Conservation (phyloP, 202 grass and related monocot genomes). For the Digitaria exilis region DNA sequence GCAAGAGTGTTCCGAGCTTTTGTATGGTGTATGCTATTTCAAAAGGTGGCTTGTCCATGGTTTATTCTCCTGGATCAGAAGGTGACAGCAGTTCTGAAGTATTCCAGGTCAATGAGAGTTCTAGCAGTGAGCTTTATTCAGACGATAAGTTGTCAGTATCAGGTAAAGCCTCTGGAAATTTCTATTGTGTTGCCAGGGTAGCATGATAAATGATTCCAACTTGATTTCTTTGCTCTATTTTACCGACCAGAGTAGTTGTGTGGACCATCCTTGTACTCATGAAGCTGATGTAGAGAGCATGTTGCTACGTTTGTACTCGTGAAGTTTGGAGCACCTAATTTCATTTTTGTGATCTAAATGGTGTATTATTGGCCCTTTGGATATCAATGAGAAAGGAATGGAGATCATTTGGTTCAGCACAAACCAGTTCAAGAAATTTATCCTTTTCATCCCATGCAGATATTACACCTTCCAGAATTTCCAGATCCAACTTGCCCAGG, state of each 20-base stretch:
- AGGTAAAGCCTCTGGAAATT: constrained; percentile 42
- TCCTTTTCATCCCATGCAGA: constrained; percentile 44
- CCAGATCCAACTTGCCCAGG: constrained; percentile 5
- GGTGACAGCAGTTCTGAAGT: constrained; percentile 25
- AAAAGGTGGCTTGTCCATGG: constrained; percentile 55
- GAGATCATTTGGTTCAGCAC: constrained; percentile 9
- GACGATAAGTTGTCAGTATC: constrained; percentile 28
- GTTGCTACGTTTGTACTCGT: constrained; percentile 20
- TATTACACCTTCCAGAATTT: constrained; percentile 37
- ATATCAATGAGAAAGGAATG: constrained; percentile 18
- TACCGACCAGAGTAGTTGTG: constrained; percentile 27
- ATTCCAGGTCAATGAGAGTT: constrained; percentile 30
- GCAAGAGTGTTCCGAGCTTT: constrained; percentile 52
- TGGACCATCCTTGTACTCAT: constrained; percentile 24
- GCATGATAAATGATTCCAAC: constrained; percentile 11
- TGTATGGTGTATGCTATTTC: constrained; percentile 60
- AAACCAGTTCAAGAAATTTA: constrained; percentile 28
- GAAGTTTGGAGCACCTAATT: constrained; percentile 18
- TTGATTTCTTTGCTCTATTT: constrained; percentile 25
- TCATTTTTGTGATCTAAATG: constrained; percentile 16
- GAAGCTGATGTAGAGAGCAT: constrained; percentile 4
- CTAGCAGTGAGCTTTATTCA: constrained; percentile 39
- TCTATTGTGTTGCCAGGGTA: background rate
- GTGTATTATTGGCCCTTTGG: background rate
- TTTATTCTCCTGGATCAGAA: constrained; percentile 47